Evolutionary conservation across 108 stramenopile species (phyloP).

Genomic region (Licmophora abbreviata): DNA sequence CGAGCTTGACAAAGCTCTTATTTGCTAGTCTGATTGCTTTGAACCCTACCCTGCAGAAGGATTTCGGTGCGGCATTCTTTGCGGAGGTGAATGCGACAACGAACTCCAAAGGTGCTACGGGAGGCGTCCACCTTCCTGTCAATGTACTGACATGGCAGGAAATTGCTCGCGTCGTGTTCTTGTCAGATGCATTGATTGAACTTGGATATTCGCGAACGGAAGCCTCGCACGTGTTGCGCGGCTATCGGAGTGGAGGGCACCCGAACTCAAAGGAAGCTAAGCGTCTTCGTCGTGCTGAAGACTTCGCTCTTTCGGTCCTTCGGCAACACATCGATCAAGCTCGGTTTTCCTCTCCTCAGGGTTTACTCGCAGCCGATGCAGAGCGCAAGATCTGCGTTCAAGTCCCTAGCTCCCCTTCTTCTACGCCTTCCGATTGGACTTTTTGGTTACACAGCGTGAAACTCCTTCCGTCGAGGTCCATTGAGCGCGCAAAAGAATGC

Average conservation of each 20-base stretch:
- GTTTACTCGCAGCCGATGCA: no score
- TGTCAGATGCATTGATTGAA: conserved; percentile 63
- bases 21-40: conserved; percentile 60
- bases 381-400: conserved; percentile 28
- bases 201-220: conserved; percentile 69
- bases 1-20: conserved; percentile 52
- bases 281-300: conserved; percentile 63
- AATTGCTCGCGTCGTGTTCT: conserved; percentile 64
- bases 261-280: conserved; percentile 85
- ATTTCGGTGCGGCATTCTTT: conserved; percentile 52
- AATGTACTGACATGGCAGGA: conserved; percentile 77
- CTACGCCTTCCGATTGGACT: conserved; percentile 41
- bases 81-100: conserved; percentile 38
- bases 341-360: no score
- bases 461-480: conserved; percentile 6
- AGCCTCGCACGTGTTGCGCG: conserved; percentile 57
- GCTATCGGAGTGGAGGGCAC: conserved; percentile 77
- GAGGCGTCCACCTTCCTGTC: conserved; percentile 62
- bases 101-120: conserved; percentile 22
- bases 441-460: conserved; percentile 72
- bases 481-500: conserved; percentile 3
- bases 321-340: no score
- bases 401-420: conserved; percentile 44
- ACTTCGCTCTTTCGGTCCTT: conserved; percentile 44
- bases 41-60: conserved; percentile 44